Percentiles rank a stretch among this genome's conserved stretches.
Evolutionary conservation across 805 yeast genomes (phyloP).

Genomic region (Tetrapisispora iriomotensis): DNA sequence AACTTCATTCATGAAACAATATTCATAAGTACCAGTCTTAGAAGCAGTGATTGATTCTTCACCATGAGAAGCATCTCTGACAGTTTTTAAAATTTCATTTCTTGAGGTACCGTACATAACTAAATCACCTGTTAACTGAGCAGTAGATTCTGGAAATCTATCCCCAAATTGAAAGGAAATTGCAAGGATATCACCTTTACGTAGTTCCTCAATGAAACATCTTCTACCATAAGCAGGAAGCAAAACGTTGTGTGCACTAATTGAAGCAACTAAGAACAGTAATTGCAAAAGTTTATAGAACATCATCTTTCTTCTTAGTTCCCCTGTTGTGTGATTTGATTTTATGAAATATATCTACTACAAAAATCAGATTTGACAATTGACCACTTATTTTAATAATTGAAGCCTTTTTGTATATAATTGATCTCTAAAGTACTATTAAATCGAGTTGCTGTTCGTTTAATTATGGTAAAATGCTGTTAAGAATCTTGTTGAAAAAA

Average conservation of each 20-base stretch:
- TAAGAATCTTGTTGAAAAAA: too few relatives aligned
- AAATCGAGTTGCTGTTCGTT: too few relatives aligned
- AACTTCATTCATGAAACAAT: conserved; percentile 87
- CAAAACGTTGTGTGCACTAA: conserved; percentile 65
- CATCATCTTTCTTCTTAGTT: neutral
- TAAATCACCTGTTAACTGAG: conserved; percentile 62
- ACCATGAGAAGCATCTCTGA: conserved; percentile 64
- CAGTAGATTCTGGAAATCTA: conserved; percentile 61
- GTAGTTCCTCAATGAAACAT: conserved; percentile 80
- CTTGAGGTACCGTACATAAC: conserved; percentile 39
- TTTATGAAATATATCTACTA: too few relatives aligned
- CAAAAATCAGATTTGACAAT: too few relatives aligned
- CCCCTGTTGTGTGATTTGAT: neutral
- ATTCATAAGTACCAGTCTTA: conserved; percentile 63
- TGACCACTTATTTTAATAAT: too few relatives aligned
- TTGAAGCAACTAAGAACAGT: conserved; percentile 2
- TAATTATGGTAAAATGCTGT: too few relatives aligned
- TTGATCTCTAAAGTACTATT: too few relatives aligned
- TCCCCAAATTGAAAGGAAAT: conserved; percentile 91
- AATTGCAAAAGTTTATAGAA: neutral
- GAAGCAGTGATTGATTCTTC: conserved; percentile 61
- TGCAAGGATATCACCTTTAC: conserved; percentile 75
- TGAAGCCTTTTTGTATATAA: too few relatives aligned
- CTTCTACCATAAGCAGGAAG: conserved; percentile 75
- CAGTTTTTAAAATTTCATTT: conserved; percentile 37